phyloP scores from a whole-genome alignment of 768 basidiomycete species.

The Lyophyllum atratum region DNA sequence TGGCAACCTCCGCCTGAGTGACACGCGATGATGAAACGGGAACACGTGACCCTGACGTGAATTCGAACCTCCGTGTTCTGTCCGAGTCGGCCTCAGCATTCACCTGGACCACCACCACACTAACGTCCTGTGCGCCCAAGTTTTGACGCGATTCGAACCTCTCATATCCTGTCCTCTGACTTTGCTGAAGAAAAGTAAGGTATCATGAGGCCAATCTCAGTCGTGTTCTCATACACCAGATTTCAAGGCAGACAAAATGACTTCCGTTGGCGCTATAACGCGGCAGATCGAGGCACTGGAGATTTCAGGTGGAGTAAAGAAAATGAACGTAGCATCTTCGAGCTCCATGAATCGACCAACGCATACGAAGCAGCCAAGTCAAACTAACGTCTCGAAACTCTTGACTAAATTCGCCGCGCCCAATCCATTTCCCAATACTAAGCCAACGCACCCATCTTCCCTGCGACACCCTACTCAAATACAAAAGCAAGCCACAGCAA shows the following conservation, averaged over 20 bases:
- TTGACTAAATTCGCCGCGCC: constrained; percentile 76
- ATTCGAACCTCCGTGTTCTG: neutral
- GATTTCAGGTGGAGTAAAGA: constrained; percentile 51
- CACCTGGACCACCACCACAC: no score
- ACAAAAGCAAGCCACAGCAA: constrained; percentile 20
- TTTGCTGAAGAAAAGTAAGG: no score
- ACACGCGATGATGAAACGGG: no score
- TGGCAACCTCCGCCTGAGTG: no score
- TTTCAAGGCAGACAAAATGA: constrained; percentile 21
- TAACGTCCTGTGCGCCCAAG: no score
- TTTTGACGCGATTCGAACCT: no score
- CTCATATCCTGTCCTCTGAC: no score
- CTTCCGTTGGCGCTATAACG: constrained; percentile 60
- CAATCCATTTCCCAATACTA: constrained; percentile 44
- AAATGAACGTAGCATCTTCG: constrained; percentile 32
- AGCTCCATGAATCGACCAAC: constrained; percentile 29
- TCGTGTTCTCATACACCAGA: neutral
- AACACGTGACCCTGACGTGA: neutral
- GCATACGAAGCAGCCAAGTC: constrained; percentile 57
- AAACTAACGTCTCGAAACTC: constrained; percentile 67
- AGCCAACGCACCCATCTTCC: constrained; percentile 43
- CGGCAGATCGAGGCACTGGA: constrained; percentile 73
- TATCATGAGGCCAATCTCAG: neutral
- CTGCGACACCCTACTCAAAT: constrained; percentile 39
- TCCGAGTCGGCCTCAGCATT: no score